Conservation (phyloP, 352 stramenopile species). For the Phytophthora fragariaefolia region DNA sequence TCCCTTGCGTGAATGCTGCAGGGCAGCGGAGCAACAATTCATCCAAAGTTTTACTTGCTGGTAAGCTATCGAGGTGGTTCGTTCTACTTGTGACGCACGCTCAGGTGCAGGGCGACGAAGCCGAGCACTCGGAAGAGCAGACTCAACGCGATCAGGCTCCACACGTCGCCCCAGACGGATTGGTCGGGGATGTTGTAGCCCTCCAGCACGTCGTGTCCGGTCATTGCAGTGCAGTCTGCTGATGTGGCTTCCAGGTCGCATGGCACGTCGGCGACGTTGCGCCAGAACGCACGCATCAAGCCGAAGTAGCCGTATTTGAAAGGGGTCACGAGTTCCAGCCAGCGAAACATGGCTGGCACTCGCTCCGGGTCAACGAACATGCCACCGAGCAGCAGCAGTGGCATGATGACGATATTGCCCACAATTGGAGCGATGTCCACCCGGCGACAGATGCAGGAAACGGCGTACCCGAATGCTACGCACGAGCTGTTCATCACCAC, state of each 20-base stretch:
- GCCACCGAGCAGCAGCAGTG: slow-evolving; percentile 52
- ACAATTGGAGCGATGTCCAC: slow-evolving; percentile 56
- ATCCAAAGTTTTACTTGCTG: slow-evolving; percentile 16
- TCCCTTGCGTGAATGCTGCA: slow-evolving; percentile 14
- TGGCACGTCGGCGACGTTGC: slow-evolving; percentile 31
- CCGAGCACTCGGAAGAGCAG: slow-evolving; percentile 49
- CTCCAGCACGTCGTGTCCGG: slow-evolving; percentile 46
- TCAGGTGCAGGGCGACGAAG: slow-evolving; percentile 39
- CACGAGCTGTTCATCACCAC: slow-evolving; percentile 43
- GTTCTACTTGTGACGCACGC: slow-evolving; percentile 31
- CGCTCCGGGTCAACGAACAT: slow-evolving; percentile 51
- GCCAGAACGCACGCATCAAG: slow-evolving; percentile 50
- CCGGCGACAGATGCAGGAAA: slow-evolving; percentile 45
- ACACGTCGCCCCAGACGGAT: slow-evolving; percentile 39
- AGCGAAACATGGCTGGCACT: slow-evolving; percentile 46
- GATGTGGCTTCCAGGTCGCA: slow-evolving; percentile 27
- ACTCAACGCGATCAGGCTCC: slow-evolving; percentile 44
- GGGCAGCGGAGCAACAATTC: slow-evolving; percentile 23
- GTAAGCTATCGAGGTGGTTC: slow-evolving; percentile 9
- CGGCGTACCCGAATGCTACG: slow-evolving; percentile 50
- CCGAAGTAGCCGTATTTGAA: slow-evolving; percentile 61
- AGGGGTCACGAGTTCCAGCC: slow-evolving; percentile 52
- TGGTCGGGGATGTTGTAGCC: slow-evolving; percentile 46
- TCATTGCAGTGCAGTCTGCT: slow-evolving; percentile 37
- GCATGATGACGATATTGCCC: slow-evolving; percentile 53